Evolutionary conservation across 139 green algal species (phyloP).

Genomic region (Chlamydomonas sp.): DNA sequence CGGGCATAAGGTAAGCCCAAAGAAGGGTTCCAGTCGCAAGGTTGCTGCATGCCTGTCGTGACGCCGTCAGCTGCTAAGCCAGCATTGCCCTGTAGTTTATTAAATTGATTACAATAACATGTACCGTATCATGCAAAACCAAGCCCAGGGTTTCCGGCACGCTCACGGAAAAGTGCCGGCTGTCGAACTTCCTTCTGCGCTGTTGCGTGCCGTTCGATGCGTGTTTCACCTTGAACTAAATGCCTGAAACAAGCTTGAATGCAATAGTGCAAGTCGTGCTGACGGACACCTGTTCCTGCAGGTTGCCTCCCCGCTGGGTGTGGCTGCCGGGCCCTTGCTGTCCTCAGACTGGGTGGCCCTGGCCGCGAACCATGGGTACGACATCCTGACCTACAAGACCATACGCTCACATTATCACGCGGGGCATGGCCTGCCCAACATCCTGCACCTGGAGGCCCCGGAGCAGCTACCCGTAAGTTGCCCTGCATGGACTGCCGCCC

Average conservation of each 20-base stretch:
- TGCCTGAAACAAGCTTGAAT: too few species aligned
- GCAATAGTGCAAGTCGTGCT: too few species aligned
- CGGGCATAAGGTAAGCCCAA: conserved; percentile 10
- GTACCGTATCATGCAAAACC: too few species aligned
- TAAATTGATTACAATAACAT: too few species aligned
- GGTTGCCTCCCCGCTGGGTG: conserved; percentile 40
- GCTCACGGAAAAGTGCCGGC: too few species aligned
- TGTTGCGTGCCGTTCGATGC: too few species aligned
- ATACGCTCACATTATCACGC: conserved; percentile 33
- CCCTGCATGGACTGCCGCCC: neutral
- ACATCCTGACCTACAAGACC: conserved; percentile 54
- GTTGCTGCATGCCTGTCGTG: neutral
- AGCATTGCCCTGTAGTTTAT: too few species aligned
- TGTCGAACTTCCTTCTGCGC: too few species aligned
- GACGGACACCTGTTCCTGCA: neutral
- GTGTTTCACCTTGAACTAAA: too few species aligned
- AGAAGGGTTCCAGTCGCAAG: too few species aligned
- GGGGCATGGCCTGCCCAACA: conserved; percentile 30
- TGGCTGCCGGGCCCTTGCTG: conserved; percentile 45
- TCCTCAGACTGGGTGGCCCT: conserved; percentile 41
- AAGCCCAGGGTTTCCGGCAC: too few species aligned
- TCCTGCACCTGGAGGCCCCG: conserved; percentile 10
- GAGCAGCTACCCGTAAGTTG: conserved; percentile 18
- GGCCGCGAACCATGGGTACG: conserved; percentile 29
- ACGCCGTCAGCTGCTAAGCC: neutral